phyloP scores from a whole-genome alignment of 208 protist genomes.

The Acanthamoeba castellanii region DNA sequence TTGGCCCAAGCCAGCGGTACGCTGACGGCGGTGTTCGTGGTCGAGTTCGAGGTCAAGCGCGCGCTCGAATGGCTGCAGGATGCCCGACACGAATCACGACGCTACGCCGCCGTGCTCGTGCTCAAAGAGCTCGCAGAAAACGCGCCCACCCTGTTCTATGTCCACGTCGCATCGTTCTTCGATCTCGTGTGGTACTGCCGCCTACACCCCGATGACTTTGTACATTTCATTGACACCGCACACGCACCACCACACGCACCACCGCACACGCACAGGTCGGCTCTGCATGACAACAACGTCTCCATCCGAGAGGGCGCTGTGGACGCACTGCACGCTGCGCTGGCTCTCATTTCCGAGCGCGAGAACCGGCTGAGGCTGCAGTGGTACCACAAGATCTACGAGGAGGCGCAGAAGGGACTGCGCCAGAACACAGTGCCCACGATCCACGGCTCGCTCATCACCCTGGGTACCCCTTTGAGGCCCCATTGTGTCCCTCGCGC shows the following conservation, averaged over 20 bases:
- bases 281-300: conserved; percentile 86
- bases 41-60: conserved; percentile 91
- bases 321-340: conserved; percentile 84
- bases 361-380: conserved; percentile 83
- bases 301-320: conserved; percentile 71
- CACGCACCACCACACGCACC: too few species aligned
- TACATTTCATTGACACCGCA: too few species aligned
- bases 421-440: conserved; percentile 71
- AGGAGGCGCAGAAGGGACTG: conserved; percentile 86
- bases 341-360: conserved; percentile 88
- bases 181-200: conserved; percentile 85
- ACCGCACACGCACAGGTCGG: conserved; percentile 25
- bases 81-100: conserved; percentile 73
- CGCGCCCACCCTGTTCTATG: conserved; percentile 92
- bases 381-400: conserved; percentile 89
- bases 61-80: conserved; percentile 90
- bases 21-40: conserved; percentile 89
- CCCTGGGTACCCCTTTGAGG: conserved; percentile 70
- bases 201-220: background rate
- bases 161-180: conserved; percentile 88
- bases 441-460: conserved; percentile 88
- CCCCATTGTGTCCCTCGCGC: too few species aligned
- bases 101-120: conserved; percentile 87
- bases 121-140: conserved; percentile 91
- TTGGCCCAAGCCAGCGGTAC: conserved; percentile 88